Percentiles rank a stretch among this genome's conserved stretches.
Evolutionary conservation across 2,329 filamentous ascomycete species (phyloP).

Genomic region (Beauveria medogensis): DNA sequence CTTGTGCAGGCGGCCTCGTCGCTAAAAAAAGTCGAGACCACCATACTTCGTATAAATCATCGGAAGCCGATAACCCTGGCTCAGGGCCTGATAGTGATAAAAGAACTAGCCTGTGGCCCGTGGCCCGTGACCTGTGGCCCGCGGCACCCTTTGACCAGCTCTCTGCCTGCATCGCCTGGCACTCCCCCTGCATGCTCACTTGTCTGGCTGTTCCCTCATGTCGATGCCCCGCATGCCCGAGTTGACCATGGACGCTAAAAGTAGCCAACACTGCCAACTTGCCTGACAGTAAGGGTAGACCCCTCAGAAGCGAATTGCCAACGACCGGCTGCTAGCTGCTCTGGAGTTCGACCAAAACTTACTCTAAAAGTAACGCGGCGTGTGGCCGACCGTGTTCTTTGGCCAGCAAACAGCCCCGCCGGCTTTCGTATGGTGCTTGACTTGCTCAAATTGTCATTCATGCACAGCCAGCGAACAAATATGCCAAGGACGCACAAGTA

Average conservation of each 20-base stretch:
- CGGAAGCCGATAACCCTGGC: background rate
- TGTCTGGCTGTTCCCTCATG: background rate
- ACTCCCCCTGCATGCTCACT: too few species aligned
- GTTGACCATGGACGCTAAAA: background rate
- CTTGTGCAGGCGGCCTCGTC: background rate
- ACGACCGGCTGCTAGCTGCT: background rate
- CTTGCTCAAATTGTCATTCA: background rate
- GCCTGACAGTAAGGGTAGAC: too few species aligned
- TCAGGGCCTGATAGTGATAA: background rate
- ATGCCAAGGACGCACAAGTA: background rate
- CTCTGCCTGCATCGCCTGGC: too few species aligned
- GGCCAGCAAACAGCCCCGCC: slow-evolving; percentile 2
- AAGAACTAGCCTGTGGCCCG: too few species aligned
- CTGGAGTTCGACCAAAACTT: background rate
- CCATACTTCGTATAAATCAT: too few species aligned
- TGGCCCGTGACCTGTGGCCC: too few species aligned
- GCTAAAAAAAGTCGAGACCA: too few species aligned
- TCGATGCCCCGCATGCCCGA: background rate
- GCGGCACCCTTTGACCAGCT: background rate
- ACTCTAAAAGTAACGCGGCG: background rate
- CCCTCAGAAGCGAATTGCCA: background rate
- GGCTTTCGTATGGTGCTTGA: background rate
- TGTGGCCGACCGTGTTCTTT: background rate
- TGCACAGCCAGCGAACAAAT: background rate
- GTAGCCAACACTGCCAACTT: too few species aligned